Percentiles rank a stretch among this genome's conserved stretches.
Evolutionary conservation across 2,329 filamentous ascomycete species (phyloP).

Genomic region (Fusarium transvaalense): DNA sequence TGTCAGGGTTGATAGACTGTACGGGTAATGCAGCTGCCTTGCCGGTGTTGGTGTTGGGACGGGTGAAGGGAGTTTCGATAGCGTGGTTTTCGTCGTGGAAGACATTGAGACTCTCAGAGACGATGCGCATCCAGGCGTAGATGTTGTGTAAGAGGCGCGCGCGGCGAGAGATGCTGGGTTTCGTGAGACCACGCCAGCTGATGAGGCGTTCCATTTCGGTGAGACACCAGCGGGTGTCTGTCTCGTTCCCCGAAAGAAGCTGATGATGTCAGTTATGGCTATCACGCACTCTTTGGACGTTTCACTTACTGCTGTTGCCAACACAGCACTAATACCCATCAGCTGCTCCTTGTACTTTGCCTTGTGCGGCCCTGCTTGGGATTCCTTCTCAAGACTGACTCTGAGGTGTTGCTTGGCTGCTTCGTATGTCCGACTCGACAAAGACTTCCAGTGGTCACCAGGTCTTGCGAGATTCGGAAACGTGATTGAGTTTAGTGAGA

Average conservation of each 20-base stretch:
- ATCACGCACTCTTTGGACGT: fast-evolving
- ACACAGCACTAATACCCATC: constrained; percentile 38
- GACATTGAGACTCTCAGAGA: constrained; percentile 41
- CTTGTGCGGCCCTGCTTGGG: constrained; percentile 27
- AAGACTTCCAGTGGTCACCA: constrained; percentile 21
- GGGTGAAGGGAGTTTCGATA: constrained; percentile 15
- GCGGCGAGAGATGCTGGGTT: constrained; percentile 39
- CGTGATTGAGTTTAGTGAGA: constrained; percentile 22
- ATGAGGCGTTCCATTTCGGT: constrained; percentile 43
- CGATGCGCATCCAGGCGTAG: constrained; percentile 46
- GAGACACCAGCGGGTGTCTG: constrained; percentile 39
- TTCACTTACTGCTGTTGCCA: constrained; percentile 36
- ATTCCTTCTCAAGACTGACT: constrained; percentile 41
- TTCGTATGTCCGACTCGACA: constrained; percentile 34
- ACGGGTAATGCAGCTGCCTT: constrained; percentile 8
- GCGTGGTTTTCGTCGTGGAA: constrained; percentile 32
- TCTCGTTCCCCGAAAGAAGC: constrained; percentile 37
- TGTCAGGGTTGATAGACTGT: constrained; percentile 29
- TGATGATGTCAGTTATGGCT: fast-evolving
- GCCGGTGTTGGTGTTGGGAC: not conserved
- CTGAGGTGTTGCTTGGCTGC: constrained; percentile 43
- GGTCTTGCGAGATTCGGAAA: constrained; percentile 21
- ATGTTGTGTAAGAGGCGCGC: constrained; percentile 40
- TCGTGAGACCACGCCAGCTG: constrained; percentile 35
- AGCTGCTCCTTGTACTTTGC: constrained; percentile 44